Evolutionary conservation across 176 grass and related monocot species (phyloP).

Genomic region (Microstegium vimineum): DNA sequence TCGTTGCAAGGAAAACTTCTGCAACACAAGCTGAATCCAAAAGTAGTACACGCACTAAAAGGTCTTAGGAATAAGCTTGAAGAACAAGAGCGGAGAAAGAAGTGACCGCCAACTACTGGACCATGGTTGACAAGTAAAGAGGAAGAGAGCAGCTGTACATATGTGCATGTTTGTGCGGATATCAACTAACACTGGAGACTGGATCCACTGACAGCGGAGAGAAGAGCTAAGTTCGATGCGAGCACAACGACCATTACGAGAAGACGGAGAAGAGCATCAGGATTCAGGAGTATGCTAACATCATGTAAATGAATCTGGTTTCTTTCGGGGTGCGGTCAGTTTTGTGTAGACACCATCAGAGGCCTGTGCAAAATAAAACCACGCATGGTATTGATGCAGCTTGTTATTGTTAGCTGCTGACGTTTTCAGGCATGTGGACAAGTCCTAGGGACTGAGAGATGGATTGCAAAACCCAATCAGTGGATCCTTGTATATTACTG

Average conservation of each 20-base stretch:
- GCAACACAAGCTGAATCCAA: conserved; percentile 57
- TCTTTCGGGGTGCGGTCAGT: not conserved
- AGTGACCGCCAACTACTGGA: not conserved
- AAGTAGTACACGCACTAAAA: conserved; percentile 60
- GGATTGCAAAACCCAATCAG: not conserved
- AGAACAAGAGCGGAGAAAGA: conserved; percentile 45
- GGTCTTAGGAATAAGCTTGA: conserved; percentile 62
- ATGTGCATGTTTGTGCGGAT: not conserved
- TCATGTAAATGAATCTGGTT: not conserved
- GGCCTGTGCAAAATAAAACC: not conserved
- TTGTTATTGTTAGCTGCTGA: not conserved
- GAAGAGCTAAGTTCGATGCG: not conserved
- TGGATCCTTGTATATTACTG: not conserved
- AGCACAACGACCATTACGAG: not conserved
- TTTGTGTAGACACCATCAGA: not conserved
- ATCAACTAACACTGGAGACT: not conserved
- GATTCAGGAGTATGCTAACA: not conserved
- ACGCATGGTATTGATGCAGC: not conserved
- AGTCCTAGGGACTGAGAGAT: not conserved
- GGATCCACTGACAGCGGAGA: not conserved
- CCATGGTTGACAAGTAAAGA: not conserved
- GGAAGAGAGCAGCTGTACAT: conserved; percentile 8
- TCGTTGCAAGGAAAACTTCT: conserved; percentile 68
- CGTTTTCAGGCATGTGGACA: not conserved
- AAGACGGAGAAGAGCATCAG: not conserved